Base-by-base conservation (phyloP, 2,329 filamentous ascomycete genomes). In the Beauveria australis region DNA sequence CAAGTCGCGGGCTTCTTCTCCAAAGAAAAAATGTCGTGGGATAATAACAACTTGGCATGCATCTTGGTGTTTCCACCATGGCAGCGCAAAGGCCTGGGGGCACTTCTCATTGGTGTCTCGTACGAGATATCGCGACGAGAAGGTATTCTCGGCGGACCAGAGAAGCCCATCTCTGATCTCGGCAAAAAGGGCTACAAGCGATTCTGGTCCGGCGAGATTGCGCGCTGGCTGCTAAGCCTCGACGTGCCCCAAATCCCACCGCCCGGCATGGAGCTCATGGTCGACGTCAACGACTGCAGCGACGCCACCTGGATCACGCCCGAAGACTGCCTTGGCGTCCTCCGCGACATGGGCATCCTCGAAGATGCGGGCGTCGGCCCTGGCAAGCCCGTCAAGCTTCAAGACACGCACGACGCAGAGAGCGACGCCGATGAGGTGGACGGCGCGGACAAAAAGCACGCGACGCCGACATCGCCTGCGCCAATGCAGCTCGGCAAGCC, bases 21-120 rank as follows among this genome's bases (percentile, higher is more conserved):
- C 64, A 97, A 99, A 72, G 94, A 99, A 74, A 97, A 97, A 73
- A 89, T 97, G 80, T 96, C 91, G 3, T 99, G 94, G 93, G 94
- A 99, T 69, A 92, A 93, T 69, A 97, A 99, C 74, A 99, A 97
- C 66, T 81, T 99, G 5, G 94, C 94, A 1, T 99, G 94, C 71
- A 99, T 99, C 67, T 80, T 97, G 7, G 84, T 97, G 18, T 97
- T 97, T 69, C 94, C 94, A 1, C 94, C 94, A 0, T 97, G 93
- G 86, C 93, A 97, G 74, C 87, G 89, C 64, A 92, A 91, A 65
- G 92, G 93, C 1, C 81, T 97, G 0, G 94, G 94, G 0, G 86
- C 91, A 56, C 77, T 97, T 55, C 80, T 99, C 37, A 97, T 99
- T 85, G 92, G 91, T 5, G 85, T 94, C 2, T 95, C 90, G 43